Conservation (phyloP, 2,329 filamentous ascomycete species). For the Macrophomina phaseolina region DNA sequence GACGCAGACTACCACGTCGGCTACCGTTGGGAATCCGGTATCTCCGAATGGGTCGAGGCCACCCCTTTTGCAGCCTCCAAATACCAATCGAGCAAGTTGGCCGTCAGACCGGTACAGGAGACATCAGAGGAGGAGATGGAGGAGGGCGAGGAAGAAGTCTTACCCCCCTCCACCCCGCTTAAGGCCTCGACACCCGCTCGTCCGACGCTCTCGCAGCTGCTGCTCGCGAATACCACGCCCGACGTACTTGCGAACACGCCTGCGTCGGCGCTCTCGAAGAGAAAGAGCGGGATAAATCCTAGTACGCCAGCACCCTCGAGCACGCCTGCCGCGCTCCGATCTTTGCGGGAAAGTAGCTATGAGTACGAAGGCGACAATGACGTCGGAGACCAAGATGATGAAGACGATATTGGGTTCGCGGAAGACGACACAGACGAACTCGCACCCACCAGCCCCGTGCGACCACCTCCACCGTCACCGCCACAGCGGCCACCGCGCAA, state of each 20-base stretch:
- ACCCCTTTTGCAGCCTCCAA: slow-evolving; percentile 40
- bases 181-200: background rate
- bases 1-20: slow-evolving; percentile 29
- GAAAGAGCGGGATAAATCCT: background rate
- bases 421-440: slow-evolving; percentile 11
- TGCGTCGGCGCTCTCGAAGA: background rate
- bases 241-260: background rate
- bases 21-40: slow-evolving; percentile 52
- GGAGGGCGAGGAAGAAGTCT: background rate
- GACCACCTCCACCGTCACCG: background rate
- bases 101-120: background rate
- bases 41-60: slow-evolving; percentile 53
- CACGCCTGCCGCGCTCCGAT: background rate
- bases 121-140: background rate
- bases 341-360: background rate
- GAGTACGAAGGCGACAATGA: background rate
- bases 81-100: background rate
- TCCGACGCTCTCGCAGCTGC: slow-evolving; percentile 10
- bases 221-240: background rate
- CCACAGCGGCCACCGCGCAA: background rate
- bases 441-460: background rate
- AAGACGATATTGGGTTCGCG: background rate
- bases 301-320: background rate
- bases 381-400: background rate
- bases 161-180: background rate